A percentile compares a stretch with the other conserved stretches of the same genome.
Conservation (phyloP, 768 basidiomycete genomes). For the Podaxis sp. region DNA sequence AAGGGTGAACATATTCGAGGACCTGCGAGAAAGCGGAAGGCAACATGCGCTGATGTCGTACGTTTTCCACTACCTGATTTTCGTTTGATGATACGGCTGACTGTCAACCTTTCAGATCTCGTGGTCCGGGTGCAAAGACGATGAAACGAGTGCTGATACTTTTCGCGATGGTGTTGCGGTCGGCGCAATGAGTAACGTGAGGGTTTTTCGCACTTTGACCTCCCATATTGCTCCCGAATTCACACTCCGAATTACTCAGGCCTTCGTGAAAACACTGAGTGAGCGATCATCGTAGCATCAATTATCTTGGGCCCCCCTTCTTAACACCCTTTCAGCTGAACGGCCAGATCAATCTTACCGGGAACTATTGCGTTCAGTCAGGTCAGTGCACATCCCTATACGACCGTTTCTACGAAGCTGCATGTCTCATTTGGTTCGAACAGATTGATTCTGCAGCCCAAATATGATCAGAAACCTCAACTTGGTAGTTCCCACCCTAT, state of each 20-base stretch:
- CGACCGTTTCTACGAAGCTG: not conserved
- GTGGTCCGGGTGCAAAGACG: slow-evolving; percentile 71
- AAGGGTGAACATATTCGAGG: slow-evolving; percentile 42
- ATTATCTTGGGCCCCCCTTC: not conserved
- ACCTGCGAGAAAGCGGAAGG: slow-evolving; percentile 38
- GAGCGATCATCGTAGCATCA: slow-evolving; percentile 16
- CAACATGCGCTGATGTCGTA: slow-evolving; percentile 71
- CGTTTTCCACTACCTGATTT: slow-evolving; percentile 18
- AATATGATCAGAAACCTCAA: slow-evolving; percentile 72
- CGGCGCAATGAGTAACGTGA: slow-evolving; percentile 79
- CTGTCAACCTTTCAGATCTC: slow-evolving; percentile 47
- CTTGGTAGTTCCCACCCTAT: slow-evolving; percentile 73
- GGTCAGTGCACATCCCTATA: slow-evolving; percentile 32
- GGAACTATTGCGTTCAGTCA: slow-evolving; percentile 56
- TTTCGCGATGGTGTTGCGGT: slow-evolving; percentile 61
- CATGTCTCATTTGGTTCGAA: not conserved
- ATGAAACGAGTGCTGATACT: slow-evolving; percentile 73
- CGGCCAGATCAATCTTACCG: slow-evolving; percentile 66
- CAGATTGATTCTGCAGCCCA: slow-evolving; percentile 55
- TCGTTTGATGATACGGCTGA: not conserved
- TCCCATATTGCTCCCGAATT: not conserved
- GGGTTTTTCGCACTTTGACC: slow-evolving; percentile 25
- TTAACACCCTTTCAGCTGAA: slow-evolving; percentile 27
- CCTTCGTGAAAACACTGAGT: slow-evolving; percentile 58
- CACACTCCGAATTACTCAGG: slow-evolving; percentile 37